Percentiles rank a stretch among this genome's conserved stretches.
phyloP scores from a whole-genome alignment of 2,329 filamentous ascomycete genomes.

The Penicillium sp. region DNA sequence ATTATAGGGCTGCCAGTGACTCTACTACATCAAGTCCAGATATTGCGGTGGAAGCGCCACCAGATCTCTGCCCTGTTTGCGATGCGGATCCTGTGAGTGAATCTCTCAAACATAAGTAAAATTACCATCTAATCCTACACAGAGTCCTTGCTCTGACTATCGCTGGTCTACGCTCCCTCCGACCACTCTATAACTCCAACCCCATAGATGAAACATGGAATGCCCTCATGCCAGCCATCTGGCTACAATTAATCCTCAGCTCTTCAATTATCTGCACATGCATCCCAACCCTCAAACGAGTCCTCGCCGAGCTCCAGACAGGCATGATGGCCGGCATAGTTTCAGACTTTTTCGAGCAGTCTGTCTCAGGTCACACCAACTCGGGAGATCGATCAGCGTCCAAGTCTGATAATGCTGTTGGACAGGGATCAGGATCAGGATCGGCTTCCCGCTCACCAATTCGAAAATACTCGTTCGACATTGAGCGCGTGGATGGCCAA shows the following conservation, averaged over 20 bases:
- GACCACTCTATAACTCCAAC: not conserved
- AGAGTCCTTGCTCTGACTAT: conserved; percentile 10
- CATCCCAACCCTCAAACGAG: conserved; percentile 9
- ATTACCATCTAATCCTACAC: not conserved
- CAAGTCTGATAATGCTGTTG: not conserved
- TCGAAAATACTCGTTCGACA: not conserved
- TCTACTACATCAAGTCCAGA: conserved; percentile 11
- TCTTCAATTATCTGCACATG: conserved; percentile 9
- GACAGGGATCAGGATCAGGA: not conserved
- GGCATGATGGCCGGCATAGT: conserved; percentile 10
- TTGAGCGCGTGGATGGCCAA: not conserved
- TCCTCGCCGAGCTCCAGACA: conserved; percentile 10
- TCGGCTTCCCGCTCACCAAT: not conserved
- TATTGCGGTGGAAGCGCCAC: conserved; percentile 5
- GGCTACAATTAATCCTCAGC: conserved; percentile 10
- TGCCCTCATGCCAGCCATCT: conserved; percentile 7
- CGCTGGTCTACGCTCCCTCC: conserved; percentile 3
- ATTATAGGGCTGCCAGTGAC: conserved; percentile 5
- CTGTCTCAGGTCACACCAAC: conserved; percentile 1
- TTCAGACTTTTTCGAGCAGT: conserved; percentile 10
- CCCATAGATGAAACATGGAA: conserved; percentile 7
- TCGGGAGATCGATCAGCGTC: not conserved
- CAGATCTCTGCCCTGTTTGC: conserved; percentile 10
- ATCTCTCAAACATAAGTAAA: not conserved
- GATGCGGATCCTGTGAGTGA: conserved; percentile 6